Base-by-base conservation (phyloP, 23 red algal species). In the Gracilaria gracilis region DNA sequence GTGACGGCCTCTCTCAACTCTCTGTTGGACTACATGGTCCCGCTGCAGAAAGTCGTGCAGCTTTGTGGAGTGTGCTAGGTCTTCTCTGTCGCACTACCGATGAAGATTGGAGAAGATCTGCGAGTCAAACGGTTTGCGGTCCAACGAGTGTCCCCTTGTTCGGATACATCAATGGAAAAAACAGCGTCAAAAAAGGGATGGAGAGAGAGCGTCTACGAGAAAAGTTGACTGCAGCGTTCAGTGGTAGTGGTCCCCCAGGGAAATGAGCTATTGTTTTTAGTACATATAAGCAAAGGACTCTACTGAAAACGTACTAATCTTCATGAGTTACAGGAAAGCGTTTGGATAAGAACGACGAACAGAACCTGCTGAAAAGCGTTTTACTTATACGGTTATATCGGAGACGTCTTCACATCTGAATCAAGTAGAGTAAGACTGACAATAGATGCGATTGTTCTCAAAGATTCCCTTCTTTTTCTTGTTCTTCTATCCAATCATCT, bases 21-120 rank as follows among this genome's bases (percentile, higher is more conserved):
- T 67, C 87, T 24, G 73, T 51, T 61, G 73, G 87, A 16, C 55
- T 90, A 44, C 42, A 39, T 48, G 57, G 71, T 14, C 33, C 71
- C 4, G 50, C 67, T 44, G 87, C 70, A 25, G 87, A 90, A 40
- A 65, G 87, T 44, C 54, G 87, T 8, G 71, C 74, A 11, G 73
- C 87, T 65, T 55, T 90, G 3, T 90, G 87, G 87, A 49, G 87
- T 25, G n/a, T 81, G n/a, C 21, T 90, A 57, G 71, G 59, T 19
- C 34, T 90, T 31, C 38, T 90, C 23, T 90, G 87, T 47, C 54
- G 58, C 21, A 36, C 71, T 12, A 8, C 29, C 15, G 57, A 34
- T 54, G 29, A 7, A 48, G 87, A 90, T 50, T 90, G 87, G 87
- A 90, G 62, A 72, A 90, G 39, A 49, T 29, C 57, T 0, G 87